Evolutionary conservation across 2,329 filamentous ascomycete species (phyloP).

Genomic region (Hymenoscyphus repandus): DNA sequence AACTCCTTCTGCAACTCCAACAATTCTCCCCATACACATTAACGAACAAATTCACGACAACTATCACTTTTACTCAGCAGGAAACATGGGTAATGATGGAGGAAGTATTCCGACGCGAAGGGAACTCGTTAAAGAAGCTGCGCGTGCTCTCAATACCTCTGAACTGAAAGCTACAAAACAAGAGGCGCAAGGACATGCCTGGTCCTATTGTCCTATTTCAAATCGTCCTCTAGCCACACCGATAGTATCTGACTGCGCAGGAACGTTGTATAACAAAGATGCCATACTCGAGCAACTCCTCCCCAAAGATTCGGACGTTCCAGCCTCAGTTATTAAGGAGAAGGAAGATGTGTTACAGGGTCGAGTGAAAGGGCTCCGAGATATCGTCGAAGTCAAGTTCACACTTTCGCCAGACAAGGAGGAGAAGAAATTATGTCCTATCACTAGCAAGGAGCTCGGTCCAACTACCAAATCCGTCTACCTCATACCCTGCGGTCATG

Average conservation of each 20-base stretch:
- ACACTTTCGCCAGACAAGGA: constrained; percentile 44
- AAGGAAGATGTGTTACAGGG: constrained; percentile 57
- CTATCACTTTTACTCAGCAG: neutral
- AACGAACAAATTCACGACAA: neutral
- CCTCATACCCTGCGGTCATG: constrained; percentile 90
- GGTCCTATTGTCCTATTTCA: constrained; percentile 84
- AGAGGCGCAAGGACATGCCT: constrained; percentile 80
- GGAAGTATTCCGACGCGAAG: constrained; percentile 93
- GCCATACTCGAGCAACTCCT: constrained; percentile 69
- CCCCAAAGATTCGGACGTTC: constrained; percentile 46
- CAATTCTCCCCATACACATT: neutral
- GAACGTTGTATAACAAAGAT: constrained; percentile 92
- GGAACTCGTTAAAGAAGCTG: constrained; percentile 92
- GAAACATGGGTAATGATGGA: constrained; percentile 89
- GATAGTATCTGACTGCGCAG: constrained; percentile 78
- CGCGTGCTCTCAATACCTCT: constrained; percentile 72
- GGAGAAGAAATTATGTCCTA: constrained; percentile 73
- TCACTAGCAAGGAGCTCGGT: constrained; percentile 82
- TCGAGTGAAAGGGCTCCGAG: constrained; percentile 71
- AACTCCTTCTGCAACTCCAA: neutral
- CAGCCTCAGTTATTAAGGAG: constrained; percentile 36
- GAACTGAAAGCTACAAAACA: constrained; percentile 84
- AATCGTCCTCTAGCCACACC: constrained; percentile 60
- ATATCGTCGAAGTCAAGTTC: constrained; percentile 84
- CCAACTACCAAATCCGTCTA: constrained; percentile 78